These are phyloP conservation scores for Aspergillus ostianus DNA, from an alignment of 495 filamentous ascomycete species.

Conservation along the genomic window DNA sequence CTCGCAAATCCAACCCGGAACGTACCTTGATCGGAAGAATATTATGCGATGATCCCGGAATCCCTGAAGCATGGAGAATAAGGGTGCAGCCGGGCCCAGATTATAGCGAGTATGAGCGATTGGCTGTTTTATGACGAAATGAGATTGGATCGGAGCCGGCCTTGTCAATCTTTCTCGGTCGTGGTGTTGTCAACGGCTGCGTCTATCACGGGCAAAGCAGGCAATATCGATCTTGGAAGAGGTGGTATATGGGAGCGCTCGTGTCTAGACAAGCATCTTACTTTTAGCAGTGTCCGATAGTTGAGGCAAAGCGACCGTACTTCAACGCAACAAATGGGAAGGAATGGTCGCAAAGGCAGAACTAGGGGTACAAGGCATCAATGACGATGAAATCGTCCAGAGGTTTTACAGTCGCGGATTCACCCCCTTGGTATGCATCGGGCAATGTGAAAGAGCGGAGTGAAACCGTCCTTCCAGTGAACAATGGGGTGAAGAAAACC, in stretches of 20 bases:
- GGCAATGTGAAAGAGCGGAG: not conserved
- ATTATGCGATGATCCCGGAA: not conserved
- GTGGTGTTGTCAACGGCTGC: conserved; percentile 4
- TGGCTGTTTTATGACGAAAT: conserved; percentile 2
- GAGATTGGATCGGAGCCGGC: conserved; percentile 26
- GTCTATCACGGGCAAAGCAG: conserved; percentile 2
- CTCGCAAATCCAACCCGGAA: not conserved
- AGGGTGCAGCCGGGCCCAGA: not conserved
- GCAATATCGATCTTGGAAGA: conserved; percentile 1
- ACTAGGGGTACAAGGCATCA: conserved; percentile 4
- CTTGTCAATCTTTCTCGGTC: conserved; percentile 22
- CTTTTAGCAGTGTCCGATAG: not conserved
- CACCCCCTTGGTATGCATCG: conserved; percentile 11
- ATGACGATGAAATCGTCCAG: conserved; percentile 14
- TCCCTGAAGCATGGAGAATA: not conserved
- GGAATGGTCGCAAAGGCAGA: not conserved
- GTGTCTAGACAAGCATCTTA: not conserved
- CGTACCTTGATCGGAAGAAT: not conserved
- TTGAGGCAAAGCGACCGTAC: not conserved
- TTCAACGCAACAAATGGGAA: not conserved
- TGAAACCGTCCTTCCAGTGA: not conserved
- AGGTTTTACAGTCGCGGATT: conserved; percentile 9
- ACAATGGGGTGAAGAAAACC: not conserved
- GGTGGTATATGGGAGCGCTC: conserved; percentile 3
- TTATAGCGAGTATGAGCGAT: not conserved